Base-by-base conservation (phyloP, 2,329 filamentous ascomycete species). In the Ustilaginoidea virens region DNA sequence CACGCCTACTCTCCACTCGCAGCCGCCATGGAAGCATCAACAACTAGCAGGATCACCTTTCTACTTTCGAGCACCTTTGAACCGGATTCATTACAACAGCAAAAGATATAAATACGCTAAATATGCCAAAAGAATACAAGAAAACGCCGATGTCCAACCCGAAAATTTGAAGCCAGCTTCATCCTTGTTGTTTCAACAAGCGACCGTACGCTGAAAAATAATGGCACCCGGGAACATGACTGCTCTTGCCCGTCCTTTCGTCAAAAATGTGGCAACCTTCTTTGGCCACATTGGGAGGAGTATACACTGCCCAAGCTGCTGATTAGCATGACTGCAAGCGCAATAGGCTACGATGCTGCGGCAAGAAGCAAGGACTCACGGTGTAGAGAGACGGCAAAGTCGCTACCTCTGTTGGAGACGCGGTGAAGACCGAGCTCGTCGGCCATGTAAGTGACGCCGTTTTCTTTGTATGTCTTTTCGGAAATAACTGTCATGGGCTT, bases 371-470 rank as follows among this genome's bases (percentile, higher is more conserved):
- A 25, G n/a, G 19, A 56, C 66, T 44, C 58, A 72, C 68, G 56
- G 55, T 94, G 86, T 38, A 94, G 58, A 32, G 83, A 92, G 27
- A 93, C 75, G 39, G 85, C 86, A 46, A 78, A 74, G 48, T 82
- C 70, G 43, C 68, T 63, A 27, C 80, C 73, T 16, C 70, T 69
- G 51, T 93, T 93, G 39, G 69, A 72, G 34, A 93, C 77, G 30
- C 75, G 73, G 55, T 94, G 86, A 23, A 94, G 62, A 13, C 86
- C 86, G 17, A 93, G 71, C 56, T 83, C 72, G 49, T 93, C 86
- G 22, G 81, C 80, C 76, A 94, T 93, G 53, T 93, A 93, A 7
- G 82, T 77, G 22, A 92, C 82, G 36, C 78, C 61, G 39, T 87
- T 77, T 46, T 76, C 63, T 28, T 61, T 56, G 45, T 83, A 80